Base-by-base conservation (phyloP, 2,329 filamentous ascomycete species). In the Penicillium sp. region DNA sequence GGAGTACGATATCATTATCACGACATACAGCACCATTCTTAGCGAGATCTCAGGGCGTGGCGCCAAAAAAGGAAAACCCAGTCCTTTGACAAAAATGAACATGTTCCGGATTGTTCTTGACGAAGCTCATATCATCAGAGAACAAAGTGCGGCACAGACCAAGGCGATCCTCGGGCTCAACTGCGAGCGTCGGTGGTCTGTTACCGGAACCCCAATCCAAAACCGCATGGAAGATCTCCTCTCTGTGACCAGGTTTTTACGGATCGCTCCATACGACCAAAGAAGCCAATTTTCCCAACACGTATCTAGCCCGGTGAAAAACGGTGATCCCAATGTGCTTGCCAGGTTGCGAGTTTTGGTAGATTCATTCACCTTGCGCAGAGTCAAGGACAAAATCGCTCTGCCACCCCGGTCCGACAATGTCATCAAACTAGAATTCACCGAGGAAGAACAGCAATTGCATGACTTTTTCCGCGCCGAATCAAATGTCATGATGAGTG, bases 171-270 rank as follows among this genome's bases (percentile, higher is more conserved):
- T 91, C 62, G 84, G 85, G 21, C 79, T 97, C 3, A 83, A 89
- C 59, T 90, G 92, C 2, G 84, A 90, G 68, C 86, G 92, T 33
- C 87, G 92, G 34, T 99, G 94, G 94, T 93, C 92, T 3, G 91
- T 97, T n/a, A 97, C 94, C 0, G 94, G 93, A 53, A 97, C 94
- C 0, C 94, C 92, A 0, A 90, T 97, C 9, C 93, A 97, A 74
- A 99, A 99, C 70, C 87, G 90, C 4, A 81, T 97, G 2, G 92
- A 95, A 63, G 94, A 99, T 71, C 81, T 97, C 23, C 90, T 91
- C 15, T 90, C 93, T 1, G 79, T 97, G 3, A 86, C 96, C 57
- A 90, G 88, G 33, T 97, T 97, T 69, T 79, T 97, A 41, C 86
- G 89, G 15, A 79, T 97, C 15, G 86, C 87, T 66, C 93, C 93